Evolutionary conservation across 2,329 filamentous ascomycete species (phyloP).

Genomic region (Teratosphaeria pseudoeucalypti): DNA sequence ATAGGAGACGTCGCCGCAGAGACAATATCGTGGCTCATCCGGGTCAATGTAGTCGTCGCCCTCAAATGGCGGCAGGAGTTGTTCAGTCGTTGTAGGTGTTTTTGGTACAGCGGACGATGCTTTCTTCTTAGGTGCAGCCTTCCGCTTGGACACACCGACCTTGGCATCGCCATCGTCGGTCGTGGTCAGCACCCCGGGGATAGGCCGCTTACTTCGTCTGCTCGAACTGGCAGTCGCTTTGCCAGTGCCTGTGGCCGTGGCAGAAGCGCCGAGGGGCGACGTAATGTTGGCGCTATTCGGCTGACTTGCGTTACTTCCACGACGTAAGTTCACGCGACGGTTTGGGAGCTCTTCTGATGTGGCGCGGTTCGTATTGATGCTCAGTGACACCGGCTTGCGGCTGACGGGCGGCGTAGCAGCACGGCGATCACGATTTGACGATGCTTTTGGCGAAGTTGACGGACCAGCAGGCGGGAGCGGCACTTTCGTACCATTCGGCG

Average conservation of each 20-base stretch:
- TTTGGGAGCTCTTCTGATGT: constrained; percentile 39
- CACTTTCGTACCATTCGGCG: constrained; percentile 16
- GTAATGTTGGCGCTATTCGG: constrained; percentile 19
- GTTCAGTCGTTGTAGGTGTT: constrained; percentile 5
- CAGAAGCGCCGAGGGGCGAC: constrained; percentile 5
- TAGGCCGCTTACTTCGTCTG: constrained; percentile 57
- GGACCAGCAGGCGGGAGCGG: constrained; percentile 34
- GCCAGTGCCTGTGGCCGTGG: constrained; percentile 6
- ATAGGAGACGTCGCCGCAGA: constrained; percentile 70
- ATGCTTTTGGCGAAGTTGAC: constrained; percentile 23
- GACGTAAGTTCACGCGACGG: constrained; percentile 31
- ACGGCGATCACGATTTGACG: constrained; percentile 11
- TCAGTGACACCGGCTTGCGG: constrained; percentile 23
- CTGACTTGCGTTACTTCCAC: constrained; percentile 36
- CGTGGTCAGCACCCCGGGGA: constrained; percentile 57
- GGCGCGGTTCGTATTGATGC: constrained; percentile 34
- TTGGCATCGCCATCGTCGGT: constrained; percentile 50
- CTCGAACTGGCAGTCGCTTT: constrained; percentile 9
- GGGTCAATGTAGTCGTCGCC: constrained; percentile 50
- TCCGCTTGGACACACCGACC: constrained; percentile 61
- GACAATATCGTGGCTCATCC: constrained; percentile 64
- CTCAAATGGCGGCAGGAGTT: not conserved
- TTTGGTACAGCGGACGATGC: constrained; percentile 18
- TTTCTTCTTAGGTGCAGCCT: constrained; percentile 59
- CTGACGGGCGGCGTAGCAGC: constrained; percentile 18